Conservation (phyloP, 768 basidiomycete species). For the Pulveroboletus sp. region DNA sequence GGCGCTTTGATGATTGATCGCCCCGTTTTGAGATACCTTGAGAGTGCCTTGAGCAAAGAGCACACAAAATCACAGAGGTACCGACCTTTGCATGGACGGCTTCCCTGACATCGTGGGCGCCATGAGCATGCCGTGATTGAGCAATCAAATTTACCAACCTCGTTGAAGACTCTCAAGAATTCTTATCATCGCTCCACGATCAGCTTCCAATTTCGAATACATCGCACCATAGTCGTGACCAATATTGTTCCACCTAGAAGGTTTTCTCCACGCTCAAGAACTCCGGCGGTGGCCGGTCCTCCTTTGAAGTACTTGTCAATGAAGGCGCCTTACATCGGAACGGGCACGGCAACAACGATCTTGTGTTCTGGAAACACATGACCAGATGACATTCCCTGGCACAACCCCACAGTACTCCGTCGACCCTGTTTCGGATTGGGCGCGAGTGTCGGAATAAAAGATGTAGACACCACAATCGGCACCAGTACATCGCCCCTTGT, state of each 20-base stretch:
- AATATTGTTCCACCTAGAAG: constrained; percentile 27
- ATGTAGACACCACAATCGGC: constrained; percentile 46
- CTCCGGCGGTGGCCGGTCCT: constrained; percentile 7
- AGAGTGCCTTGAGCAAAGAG: too few species aligned
- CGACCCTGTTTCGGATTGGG: constrained; percentile 20
- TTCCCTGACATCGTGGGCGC: constrained; percentile 34
- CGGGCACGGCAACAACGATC: constrained; percentile 38
- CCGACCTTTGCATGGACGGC: constrained; percentile 30
- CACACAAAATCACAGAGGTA: too few species aligned
- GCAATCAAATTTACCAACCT: constrained; percentile 29
- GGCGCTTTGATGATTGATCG: too few species aligned
- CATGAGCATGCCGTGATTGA: background rate
- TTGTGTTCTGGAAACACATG: constrained; percentile 44
- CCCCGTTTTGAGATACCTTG: too few species aligned
- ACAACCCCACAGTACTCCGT: too few species aligned
- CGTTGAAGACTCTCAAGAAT: constrained; percentile 49
- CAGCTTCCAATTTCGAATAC: constrained; percentile 46
- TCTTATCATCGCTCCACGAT: constrained; percentile 47
- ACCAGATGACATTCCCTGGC: constrained; percentile 34
- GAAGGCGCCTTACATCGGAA: constrained; percentile 25
- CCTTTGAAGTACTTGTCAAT: constrained; percentile 36
- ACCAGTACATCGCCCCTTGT: constrained; percentile 41
- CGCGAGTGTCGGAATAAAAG: constrained; percentile 41
- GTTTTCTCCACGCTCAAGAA: constrained; percentile 26
- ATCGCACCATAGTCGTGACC: constrained; percentile 46